Evolutionary conservation across 129 eudicot species (phyloP).

Genomic region (Centaurea solstitialis): DNA sequence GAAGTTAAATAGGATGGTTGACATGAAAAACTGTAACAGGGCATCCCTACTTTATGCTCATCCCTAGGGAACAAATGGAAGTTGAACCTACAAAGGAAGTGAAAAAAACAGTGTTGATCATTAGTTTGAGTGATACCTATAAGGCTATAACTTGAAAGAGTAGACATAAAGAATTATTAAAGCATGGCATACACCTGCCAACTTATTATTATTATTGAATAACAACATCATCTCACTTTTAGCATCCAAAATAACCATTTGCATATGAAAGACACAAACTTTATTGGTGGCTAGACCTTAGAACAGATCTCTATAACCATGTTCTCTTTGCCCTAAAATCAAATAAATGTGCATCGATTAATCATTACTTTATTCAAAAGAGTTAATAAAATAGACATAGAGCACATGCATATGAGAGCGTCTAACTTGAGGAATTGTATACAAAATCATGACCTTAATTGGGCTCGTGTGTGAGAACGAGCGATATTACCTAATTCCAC

Average conservation of each 20-base stretch:
- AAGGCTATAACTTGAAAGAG: background rate
- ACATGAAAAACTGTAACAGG: slow-evolving; percentile 83
- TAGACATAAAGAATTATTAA: background rate
- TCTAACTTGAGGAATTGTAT: background rate
- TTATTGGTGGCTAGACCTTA: background rate
- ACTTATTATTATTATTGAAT: background rate
- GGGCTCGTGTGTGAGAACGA: background rate
- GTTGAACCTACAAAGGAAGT: slow-evolving; percentile 68
- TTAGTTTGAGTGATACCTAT: background rate
- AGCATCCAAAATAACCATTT: background rate
- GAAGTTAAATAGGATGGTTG: slow-evolving; percentile 85
- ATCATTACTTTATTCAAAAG: background rate
- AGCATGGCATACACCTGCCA: background rate
- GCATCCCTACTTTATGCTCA: slow-evolving; percentile 80
- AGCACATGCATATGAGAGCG: background rate
- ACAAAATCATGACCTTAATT: background rate
- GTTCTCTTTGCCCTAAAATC: background rate
- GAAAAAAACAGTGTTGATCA: background rate
- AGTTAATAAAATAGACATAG: background rate
- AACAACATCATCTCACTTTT: background rate
- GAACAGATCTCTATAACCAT: background rate
- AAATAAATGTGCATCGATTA: background rate
- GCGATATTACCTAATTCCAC: background rate
- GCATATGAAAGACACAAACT: background rate
- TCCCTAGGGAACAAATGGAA: slow-evolving; percentile 98